Evolutionary conservation across 768 basidiomycete species (phyloP), one percentile per base, ranked within the genome.

Genomic region (Russula lepida): DNA sequence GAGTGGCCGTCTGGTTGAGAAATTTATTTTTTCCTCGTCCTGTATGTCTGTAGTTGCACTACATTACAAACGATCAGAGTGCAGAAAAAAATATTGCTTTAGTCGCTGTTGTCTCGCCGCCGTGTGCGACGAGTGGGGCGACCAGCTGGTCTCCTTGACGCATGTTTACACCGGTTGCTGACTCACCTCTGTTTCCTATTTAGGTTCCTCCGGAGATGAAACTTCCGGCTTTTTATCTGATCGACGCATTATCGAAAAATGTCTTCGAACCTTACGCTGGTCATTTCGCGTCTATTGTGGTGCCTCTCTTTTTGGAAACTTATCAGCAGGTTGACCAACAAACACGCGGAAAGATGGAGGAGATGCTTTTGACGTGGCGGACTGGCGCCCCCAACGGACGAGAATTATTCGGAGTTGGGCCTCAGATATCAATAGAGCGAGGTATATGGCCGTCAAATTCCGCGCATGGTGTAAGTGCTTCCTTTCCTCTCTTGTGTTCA

Each of bases 191-290:
- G 49, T 35, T 46, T 65, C 67, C 62, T 62, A 60, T 39, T 70
- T 75, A 98, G 95, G 92, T 93, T 13, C 85, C 86, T 21, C 84
- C 88, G 23, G 87, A 84, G 78, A 87, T 90, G 80, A 95, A 97
- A 75, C 78, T 99, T 8, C 95, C 97, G 1, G 81, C 89, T 0
- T 93, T 98, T 68, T 99, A 98, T 71, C 82, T 98, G 7, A 79
- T 99, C 70, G 97, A 98, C 70, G 95, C 95, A 15, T 93, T 99
- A 61, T 91, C 91, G 58, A 99, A 99, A 74, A 98, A 98, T 76
- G 85, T 95, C 35, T 95, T 85, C 66, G 84, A 91, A 28, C 95
- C 95, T 23, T 98, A 98, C 74, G 89, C 91, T 32, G 84, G 84
- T 62, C 82, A 86, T 64, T 94, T 99, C 69, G 80, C 88, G 12